Base-by-base conservation (phyloP, 345 rosid genomes). In the Excoecaria agallocha region DNA sequence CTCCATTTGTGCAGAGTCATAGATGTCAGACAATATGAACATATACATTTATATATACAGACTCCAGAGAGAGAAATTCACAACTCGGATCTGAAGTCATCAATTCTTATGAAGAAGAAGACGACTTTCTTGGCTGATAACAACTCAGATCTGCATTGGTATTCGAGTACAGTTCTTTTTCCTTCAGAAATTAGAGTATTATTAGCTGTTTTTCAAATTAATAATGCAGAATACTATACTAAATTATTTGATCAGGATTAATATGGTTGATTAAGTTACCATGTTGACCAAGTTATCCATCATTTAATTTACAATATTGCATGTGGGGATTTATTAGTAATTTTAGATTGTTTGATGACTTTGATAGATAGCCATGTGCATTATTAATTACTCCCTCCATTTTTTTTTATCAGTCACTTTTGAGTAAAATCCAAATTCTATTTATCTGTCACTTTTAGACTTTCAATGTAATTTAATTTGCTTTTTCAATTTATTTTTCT, bases 21-120 rank as follows among this genome's bases (percentile, higher is more conserved):
- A 69, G 52, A 51, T 68, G 72, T 56, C 45, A 68, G 45, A 51
- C 46, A 51, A 35, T 5, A 37, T 69, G 30, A 69, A 69, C 60
- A 35, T 69, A 50, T 10, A 25, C 37, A 48, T 54, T 16, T 15
- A 19, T 5, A 56, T 24, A 56, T 10, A 20, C 2, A 56, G 61
- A 3, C 15, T 6, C 1, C 1, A 64, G 67, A 62, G 48, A 69
- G 60, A 35, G 60, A 30, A 3, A 19, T 69, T 10, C 10, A 52
- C 16, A 52, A 51, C 8, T 30, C 60, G 35, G 60, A 68, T 68
- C 45, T 68, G 41, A 68, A 69, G 72, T 69, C 72, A 69, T 48
- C 72, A 69, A 52, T 30, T 30, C 30, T 30, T 30, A 2, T 68
- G 58, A 50, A 50, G 60, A 52, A 30, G 46, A 50, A 25, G 71